Evolutionary conservation across 176 grass and related monocot genomes (phyloP), one percentile per base, ranked within the genome.

Genomic region (Pontederia paniculata): DNA sequence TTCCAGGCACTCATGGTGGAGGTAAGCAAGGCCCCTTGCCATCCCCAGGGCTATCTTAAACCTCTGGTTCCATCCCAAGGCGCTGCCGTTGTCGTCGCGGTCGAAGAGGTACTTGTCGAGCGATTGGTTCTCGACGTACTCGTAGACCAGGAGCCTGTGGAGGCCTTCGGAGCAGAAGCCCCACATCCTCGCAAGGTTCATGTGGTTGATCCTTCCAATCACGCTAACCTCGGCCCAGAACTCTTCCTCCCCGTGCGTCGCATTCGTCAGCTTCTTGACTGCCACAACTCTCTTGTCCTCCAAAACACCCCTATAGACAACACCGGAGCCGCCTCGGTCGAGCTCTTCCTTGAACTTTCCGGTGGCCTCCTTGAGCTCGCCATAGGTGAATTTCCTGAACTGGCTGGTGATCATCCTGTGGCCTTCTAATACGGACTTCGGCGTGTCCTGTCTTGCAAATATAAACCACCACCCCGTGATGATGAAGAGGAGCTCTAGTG

Each of bases 151-250:
- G 57, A 94, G 64, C 45, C 68, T 74, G 18, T 88, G 71, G 44
- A 50, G 65, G n/a, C 67, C 71, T 60, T 94, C 84, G 42, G 74
- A 81, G 64, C 89, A 94, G 70, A 84, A 81, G 9, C 89, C 89
- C 53, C 78, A 70, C 70, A 94, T 81, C 50, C 80, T 31, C 52
- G 84, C 89, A 68, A 94, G 70, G 68, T 94, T 94, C 45, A 94
- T 88, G 65, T 94, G 89, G 70, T 94, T n/a, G n/a, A n/a, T n/a
- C n/a, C n/a, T n/a, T n/a, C n/a, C n/a, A n/a, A n/a, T n/a, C n/a
- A n/a, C n/a, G n/a, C n/a, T n/a, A n/a, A n/a, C n/a, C n/a, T n/a
- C n/a, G n/a, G n/a, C n/a, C n/a, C n/a, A n/a, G n/a, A n/a, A n/a
- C n/a, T n/a, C n/a, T n/a, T n/a, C n/a, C n/a, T n/a, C n/a, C n/a